phyloP scores from a whole-genome alignment of 1,284 basidiomycete species.

The Pseudozyma sp. region DNA sequence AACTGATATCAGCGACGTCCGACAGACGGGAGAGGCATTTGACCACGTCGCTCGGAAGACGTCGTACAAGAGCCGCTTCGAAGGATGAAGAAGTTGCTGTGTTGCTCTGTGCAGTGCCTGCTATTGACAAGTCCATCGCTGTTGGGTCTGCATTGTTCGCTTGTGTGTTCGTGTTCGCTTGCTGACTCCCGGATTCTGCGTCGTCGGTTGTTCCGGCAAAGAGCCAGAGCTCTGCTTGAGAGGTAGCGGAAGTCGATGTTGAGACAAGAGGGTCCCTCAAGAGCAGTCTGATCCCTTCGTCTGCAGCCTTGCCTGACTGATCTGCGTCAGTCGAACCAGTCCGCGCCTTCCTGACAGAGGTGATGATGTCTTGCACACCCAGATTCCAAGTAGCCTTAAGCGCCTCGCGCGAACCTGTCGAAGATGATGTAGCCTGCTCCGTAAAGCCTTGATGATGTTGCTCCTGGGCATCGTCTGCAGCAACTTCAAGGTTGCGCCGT shows the following conservation, averaged over 20 bases:
- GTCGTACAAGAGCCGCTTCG: neutral
- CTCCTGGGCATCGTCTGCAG: neutral
- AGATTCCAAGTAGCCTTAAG: conserved; percentile 6
- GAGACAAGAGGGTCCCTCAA: conserved; percentile 10
- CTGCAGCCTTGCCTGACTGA: neutral
- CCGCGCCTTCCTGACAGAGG: neutral
- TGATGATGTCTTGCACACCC: conserved; percentile 7
- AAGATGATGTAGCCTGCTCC: neutral
- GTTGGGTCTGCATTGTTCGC: neutral
- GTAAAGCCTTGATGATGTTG: neutral
- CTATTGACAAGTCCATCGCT: neutral
- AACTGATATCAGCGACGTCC: neutral
- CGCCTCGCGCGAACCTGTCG: neutral
- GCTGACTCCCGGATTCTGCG: neutral
- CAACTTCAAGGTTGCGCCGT: neutral
- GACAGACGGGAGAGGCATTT: conserved; percentile 13
- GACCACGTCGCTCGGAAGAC: conserved; percentile 11
- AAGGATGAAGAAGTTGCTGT: neutral
- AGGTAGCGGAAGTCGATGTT: neutral
- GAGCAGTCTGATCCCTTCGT: conserved; percentile 1
- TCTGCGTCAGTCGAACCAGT: neutral
- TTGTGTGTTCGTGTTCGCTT: neutral
- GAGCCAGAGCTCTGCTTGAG: conserved; percentile 19
- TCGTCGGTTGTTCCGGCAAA: conserved; percentile 18
- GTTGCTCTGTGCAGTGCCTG: neutral